These are phyloP conservation scores for Dryas octopetala DNA, from an alignment of 306 rosid species.

Conservation along the genomic window DNA sequence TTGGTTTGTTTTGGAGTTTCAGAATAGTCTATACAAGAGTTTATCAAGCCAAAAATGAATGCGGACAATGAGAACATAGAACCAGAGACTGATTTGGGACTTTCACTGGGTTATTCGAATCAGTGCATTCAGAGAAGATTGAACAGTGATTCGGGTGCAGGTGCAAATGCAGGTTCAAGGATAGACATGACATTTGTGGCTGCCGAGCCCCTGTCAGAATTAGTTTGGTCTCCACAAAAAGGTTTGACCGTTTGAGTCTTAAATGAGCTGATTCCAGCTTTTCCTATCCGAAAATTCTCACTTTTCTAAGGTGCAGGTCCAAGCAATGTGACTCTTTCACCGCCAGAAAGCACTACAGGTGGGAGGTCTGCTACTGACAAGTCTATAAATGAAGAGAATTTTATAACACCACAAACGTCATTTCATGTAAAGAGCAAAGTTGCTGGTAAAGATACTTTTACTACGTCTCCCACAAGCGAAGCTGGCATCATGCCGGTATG, in stretches of 20 bases:
- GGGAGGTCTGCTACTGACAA: slow-evolving; percentile 35
- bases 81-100: slow-evolving; percentile 54
- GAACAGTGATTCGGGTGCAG: slow-evolving; percentile 69
- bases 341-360: slow-evolving; percentile 33
- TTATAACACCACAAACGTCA: slow-evolving; percentile 31
- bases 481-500: slow-evolving; percentile 31
- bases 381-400: slow-evolving; percentile 34
- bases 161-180: slow-evolving; percentile 91
- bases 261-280: slow-evolving; percentile 58
- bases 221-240: slow-evolving; percentile 84
- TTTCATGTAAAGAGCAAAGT: slow-evolving; percentile 26
- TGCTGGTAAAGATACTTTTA: slow-evolving; percentile 29
- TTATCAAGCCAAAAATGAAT: slow-evolving; percentile 50
- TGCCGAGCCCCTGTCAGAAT: slow-evolving; percentile 67
- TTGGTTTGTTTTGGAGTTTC: slow-evolving; percentile 31
- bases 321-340: slow-evolving; percentile 54
- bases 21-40: slow-evolving; percentile 40
- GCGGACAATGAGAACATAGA: slow-evolving; percentile 45
- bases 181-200: slow-evolving; percentile 46
- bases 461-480: slow-evolving; percentile 25
- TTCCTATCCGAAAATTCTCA: slow-evolving; percentile 34
- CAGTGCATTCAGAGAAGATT: slow-evolving; percentile 33
- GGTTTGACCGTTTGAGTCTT: slow-evolving; percentile 62
- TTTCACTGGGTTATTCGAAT: slow-evolving; percentile 40
- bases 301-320: slow-evolving; percentile 48